Evolutionary conservation across 2,329 filamentous ascomycete genomes (phyloP).

Genomic region (Neurospora sp.): DNA sequence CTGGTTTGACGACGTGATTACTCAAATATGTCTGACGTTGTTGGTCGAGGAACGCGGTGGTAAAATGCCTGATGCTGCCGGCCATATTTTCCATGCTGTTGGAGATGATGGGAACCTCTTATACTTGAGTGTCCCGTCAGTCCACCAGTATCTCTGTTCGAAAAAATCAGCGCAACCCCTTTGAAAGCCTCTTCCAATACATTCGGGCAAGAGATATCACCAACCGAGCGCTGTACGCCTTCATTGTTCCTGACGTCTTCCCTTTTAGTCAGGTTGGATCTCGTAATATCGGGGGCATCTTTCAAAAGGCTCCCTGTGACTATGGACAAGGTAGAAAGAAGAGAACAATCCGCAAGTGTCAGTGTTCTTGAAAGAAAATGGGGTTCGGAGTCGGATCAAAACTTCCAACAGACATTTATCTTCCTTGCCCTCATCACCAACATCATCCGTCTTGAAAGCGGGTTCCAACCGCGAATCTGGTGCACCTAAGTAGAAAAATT

Average conservation of each 20-base stretch:
- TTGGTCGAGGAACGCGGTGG: background rate
- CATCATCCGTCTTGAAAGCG: background rate
- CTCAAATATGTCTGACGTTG: fast-evolving
- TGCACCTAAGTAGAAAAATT: background rate
- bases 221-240: background rate
- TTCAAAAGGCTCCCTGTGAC: background rate
- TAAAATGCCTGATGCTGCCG: background rate
- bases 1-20: too few relatives aligned
- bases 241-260: background rate
- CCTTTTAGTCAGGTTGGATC: background rate
- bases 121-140: fast-evolving
- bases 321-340: background rate
- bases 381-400: background rate
- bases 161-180: too few relatives aligned
- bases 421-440: background rate
- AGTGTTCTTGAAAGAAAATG: background rate
- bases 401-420: background rate
- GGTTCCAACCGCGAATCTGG: background rate
- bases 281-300: background rate
- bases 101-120: background rate
- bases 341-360: background rate
- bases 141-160: background rate
- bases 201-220: background rate
- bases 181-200: background rate
- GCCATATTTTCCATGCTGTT: background rate